Conservation (phyloP, 306 rosid genomes). For the Gastrolobium bilobum region DNA sequence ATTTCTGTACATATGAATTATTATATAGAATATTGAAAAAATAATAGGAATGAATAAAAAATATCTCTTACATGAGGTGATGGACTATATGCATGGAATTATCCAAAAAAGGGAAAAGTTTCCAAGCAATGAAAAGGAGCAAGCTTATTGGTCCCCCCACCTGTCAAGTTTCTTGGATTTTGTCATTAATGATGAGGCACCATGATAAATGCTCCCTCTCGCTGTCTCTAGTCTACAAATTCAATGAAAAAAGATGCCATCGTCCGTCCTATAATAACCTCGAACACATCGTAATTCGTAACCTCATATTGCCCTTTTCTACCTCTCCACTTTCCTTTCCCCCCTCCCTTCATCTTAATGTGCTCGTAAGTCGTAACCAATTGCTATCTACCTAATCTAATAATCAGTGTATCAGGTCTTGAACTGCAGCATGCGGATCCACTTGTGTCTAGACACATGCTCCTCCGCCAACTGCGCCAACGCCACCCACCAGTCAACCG, state of each 20-base stretch:
- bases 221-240: background rate
- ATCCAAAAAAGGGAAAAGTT: background rate
- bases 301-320: background rate
- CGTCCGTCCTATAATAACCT: conserved; percentile 23
- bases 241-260: conserved; percentile 35
- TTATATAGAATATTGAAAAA: background rate
- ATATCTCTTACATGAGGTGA: no score
- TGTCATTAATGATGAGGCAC: conserved; percentile 32
- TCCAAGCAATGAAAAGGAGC: background rate
- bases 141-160: conserved; percentile 1
- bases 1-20: background rate
- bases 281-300: conserved; percentile 39
- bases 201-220: conserved; percentile 40
- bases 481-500: conserved; percentile 41
- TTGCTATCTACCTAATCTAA: background rate
- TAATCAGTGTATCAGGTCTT: background rate
- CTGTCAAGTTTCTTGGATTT: background rate
- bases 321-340: background rate
- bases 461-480: conserved; percentile 49
- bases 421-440: conserved; percentile 56
- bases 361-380: background rate
- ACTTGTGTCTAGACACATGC: conserved; percentile 52
- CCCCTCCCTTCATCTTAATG: background rate
- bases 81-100: background rate
- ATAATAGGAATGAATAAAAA: no score